These are phyloP conservation scores for Rubroshorea leprosula DNA, from an alignment of 345 rosid species.

Conservation along the genomic window DNA sequence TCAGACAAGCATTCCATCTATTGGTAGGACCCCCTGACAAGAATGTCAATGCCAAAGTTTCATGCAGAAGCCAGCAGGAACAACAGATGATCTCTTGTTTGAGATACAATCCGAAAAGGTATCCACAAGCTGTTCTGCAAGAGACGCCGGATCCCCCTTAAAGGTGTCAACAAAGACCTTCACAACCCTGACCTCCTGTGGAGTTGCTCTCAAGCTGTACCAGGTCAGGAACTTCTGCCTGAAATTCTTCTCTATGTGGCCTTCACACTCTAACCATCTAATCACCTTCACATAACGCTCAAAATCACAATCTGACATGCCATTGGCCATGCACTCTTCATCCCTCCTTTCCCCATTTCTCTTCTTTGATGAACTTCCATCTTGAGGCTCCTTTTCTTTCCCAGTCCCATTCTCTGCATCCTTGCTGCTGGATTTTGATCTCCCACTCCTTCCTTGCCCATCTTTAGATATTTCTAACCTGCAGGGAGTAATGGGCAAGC, in stretches of 20 bases:
- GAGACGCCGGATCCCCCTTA: slow-evolving; percentile 65
- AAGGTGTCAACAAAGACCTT: slow-evolving; percentile 75
- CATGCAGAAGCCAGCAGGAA: slow-evolving; percentile 74
- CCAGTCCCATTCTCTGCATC: slow-evolving; percentile 30
- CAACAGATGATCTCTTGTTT: slow-evolving; percentile 48
- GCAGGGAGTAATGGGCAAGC: slow-evolving; percentile 74
- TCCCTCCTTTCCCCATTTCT: slow-evolving; percentile 37
- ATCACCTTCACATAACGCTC: slow-evolving; percentile 75
- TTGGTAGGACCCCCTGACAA: background rate
- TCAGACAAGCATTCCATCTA: slow-evolving; percentile 8
- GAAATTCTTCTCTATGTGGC: slow-evolving; percentile 87
- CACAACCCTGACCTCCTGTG: slow-evolving; percentile 71
- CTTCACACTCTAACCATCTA: slow-evolving; percentile 72
- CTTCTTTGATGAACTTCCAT: slow-evolving; percentile 54
- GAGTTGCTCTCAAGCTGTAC: slow-evolving; percentile 84
- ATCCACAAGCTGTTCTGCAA: slow-evolving; percentile 86
- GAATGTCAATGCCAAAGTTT: slow-evolving; percentile 79
- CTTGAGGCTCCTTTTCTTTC: slow-evolving; percentile 46
- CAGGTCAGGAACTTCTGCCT: slow-evolving; percentile 93
- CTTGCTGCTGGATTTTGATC: slow-evolving; percentile 39
- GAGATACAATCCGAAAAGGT: slow-evolving; percentile 73
- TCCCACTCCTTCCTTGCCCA: slow-evolving; percentile 40
- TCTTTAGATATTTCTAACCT: slow-evolving; percentile 56
- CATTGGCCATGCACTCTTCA: slow-evolving; percentile 35
- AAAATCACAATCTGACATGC: slow-evolving; percentile 55